Conservation (phyloP, 768 basidiomycete genomes). For the Leccinum obscurum region DNA sequence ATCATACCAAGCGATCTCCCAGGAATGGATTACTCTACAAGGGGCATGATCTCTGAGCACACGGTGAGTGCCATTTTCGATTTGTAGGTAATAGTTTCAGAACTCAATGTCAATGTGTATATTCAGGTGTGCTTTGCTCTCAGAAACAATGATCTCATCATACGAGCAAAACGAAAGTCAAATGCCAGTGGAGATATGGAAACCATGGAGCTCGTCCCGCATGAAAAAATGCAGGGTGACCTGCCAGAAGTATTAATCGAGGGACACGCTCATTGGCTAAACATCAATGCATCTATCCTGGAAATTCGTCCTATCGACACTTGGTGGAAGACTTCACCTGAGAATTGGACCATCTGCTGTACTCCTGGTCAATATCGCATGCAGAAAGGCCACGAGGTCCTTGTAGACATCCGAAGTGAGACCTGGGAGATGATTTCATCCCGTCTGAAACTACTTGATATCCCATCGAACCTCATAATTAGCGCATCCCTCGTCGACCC, state of each 20-base stretch:
- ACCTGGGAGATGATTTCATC: conserved; percentile 24
- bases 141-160: conserved; percentile 16
- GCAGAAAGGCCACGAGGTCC: not conserved
- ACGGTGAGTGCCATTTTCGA: conserved; percentile 12
- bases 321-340: conserved; percentile 17
- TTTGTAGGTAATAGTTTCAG: not conserved
- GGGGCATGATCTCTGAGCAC: conserved; percentile 15
- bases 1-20: conserved; percentile 26
- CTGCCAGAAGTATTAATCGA: conserved; percentile 20
- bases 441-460: conserved; percentile 16
- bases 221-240: conserved; percentile 17
- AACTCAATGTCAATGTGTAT: not conserved
- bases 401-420: conserved; percentile 29
- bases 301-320: conserved; percentile 26
- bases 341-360: conserved; percentile 25
- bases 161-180: conserved; percentile 12
- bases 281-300: conserved; percentile 17
- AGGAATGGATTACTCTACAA: conserved; percentile 29
- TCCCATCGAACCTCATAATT: conserved; percentile 19
- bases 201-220: conserved; percentile 27
- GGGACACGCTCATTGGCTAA: conserved; percentile 29
- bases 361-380: conserved; percentile 2
- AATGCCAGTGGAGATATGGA: not conserved
- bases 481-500: not conserved
- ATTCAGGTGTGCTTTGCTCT: conserved; percentile 27